Evolutionary conservation across 192 early-diverging fungal species (phyloP).

Genomic region (Allomyces macrogynus): DNA sequence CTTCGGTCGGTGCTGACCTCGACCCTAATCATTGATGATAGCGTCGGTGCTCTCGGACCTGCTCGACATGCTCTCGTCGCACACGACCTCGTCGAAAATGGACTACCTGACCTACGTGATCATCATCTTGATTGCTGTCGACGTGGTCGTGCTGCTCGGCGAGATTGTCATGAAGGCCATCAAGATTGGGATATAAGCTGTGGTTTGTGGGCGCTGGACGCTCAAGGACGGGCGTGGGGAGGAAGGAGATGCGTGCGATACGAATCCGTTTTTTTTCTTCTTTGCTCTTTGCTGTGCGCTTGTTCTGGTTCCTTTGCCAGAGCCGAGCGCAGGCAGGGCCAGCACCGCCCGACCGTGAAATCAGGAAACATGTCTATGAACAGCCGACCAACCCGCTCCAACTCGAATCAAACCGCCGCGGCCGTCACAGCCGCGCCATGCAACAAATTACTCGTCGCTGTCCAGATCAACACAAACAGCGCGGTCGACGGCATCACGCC

Average conservation of each 20-base stretch:
- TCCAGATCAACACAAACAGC: neutral
- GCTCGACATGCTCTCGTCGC: conserved; percentile 86
- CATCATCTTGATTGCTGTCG: conserved; percentile 61
- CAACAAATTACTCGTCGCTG: neutral
- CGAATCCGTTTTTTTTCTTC: neutral
- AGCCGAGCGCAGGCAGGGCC: too few species aligned
- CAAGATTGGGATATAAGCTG: neutral
- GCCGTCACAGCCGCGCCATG: too few species aligned
- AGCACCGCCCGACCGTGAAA: too few species aligned
- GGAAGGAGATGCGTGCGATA: neutral
- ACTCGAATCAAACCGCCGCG: too few species aligned
- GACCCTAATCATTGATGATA: too few species aligned
- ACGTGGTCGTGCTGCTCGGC: neutral
- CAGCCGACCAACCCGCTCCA: too few species aligned
- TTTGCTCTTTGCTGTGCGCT: too few species aligned
- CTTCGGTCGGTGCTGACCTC: too few species aligned
- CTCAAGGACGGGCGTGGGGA: too few species aligned
- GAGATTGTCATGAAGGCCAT: neutral
- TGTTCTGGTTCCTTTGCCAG: too few species aligned
- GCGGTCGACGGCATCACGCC: neutral
- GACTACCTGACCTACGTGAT: conserved; percentile 89
- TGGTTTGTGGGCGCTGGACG: too few species aligned
- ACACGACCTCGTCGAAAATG: conserved; percentile 66
- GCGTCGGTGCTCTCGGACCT: conserved; percentile 26
- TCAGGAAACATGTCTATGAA: too few species aligned